Conservation (phyloP, 495 filamentous ascomycete genomes). For the Penicillium coprophilum region DNA sequence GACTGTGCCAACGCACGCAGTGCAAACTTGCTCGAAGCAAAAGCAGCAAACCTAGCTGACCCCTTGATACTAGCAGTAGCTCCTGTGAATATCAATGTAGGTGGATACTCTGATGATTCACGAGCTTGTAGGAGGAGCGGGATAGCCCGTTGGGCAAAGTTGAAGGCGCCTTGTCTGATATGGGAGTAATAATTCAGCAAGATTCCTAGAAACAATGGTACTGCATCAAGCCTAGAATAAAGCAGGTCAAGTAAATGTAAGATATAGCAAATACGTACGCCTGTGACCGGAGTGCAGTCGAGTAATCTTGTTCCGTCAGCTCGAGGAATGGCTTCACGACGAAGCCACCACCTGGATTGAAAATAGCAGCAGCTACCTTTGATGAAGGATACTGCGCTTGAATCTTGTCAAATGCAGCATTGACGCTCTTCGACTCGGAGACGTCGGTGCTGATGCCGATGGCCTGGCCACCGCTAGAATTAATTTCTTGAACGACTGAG, state of each 20-base stretch:
- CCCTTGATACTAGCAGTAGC: constrained; percentile 80
- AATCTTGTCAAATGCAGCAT: constrained; percentile 67
- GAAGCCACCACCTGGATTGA: constrained; percentile 73
- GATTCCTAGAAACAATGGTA: neutral
- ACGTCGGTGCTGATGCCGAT: constrained; percentile 76
- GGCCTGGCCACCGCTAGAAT: constrained; percentile 65
- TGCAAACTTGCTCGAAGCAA: constrained; percentile 81
- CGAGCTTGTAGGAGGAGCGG: constrained; percentile 68
- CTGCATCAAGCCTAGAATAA: neutral
- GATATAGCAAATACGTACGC: constrained; percentile 49
- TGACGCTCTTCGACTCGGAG: constrained; percentile 59
- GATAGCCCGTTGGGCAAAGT: constrained; percentile 71
- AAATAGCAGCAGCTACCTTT: constrained; percentile 72
- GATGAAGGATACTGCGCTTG: constrained; percentile 49
- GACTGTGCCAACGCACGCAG: constrained; percentile 73
- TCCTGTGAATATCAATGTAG: constrained; percentile 81
- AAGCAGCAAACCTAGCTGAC: constrained; percentile 65
- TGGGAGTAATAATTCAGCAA: neutral
- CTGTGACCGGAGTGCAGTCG: constrained; percentile 54
- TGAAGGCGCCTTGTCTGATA: constrained; percentile 68
- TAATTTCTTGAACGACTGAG: constrained; percentile 71
- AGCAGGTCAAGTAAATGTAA: neutral
- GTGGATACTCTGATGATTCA: constrained; percentile 54
- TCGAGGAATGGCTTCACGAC: constrained; percentile 81
- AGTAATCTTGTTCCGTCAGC: constrained; percentile 62